Evolutionary conservation across 148 eudicot species (phyloP), one percentile per base, ranked within the genome.

Genomic region (Camellia granthamiana): DNA sequence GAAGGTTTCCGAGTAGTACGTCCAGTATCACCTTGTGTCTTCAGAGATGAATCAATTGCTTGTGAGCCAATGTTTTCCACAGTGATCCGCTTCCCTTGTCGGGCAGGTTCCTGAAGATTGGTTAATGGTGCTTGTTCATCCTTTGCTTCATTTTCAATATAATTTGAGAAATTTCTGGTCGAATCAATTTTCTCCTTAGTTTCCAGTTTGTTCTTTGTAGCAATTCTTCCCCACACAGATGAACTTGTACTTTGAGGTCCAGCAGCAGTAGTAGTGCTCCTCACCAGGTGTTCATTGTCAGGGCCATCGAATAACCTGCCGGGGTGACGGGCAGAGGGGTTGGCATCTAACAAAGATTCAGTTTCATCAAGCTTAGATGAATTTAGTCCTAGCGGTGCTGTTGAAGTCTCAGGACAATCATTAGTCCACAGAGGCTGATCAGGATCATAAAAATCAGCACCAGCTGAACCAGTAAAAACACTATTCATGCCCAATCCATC

Each of bases 361-460:
- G 82, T 72, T 78, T 85, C 89, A 69, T 87, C 91, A 68, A 83
- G 75, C 80, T 80, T 83, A 70, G 91, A 83, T 59, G 88, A 84
- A 79, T 79, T 88, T 77, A 81, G 72, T 42, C 84, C 83, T 62
- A 76, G 84, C 76, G 88, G 82, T 21, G 86, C 87, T 42, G 88
- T 79, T 70, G 98, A 90, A 67, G 89, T 81, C 77, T 84, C 90
- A 30, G 89, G 83, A 81, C 83, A 49, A 86, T 90, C 90, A 86
- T 85, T 92, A 74, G 85, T 84, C 97, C 97, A 95, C 67, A 93
- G 83, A 64, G 99, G 99, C 88, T 95, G 94, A 87, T 95, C 99
- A 81, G 99, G 99, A 86, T 95, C 97, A 84, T 95, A 95, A 41
- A 93, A 88, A 86, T 95, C 99, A 83, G 97, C 85, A 79, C 79